Base-by-base conservation (phyloP, 2,329 filamentous ascomycete species). In the Neopestalotiopsis rosae region DNA sequence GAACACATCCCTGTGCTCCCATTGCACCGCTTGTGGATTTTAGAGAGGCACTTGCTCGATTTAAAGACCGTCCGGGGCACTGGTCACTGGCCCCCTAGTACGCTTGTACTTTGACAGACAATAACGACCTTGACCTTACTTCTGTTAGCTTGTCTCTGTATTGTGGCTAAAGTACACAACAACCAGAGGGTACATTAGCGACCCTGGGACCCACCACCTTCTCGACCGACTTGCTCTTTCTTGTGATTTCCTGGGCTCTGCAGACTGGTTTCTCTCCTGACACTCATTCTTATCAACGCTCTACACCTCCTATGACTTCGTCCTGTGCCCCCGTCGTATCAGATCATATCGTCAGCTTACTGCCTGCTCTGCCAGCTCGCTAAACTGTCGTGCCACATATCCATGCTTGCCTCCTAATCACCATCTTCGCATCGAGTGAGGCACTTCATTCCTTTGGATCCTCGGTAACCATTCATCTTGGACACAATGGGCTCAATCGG, bases 401-500 rank as follows among this genome's bases (percentile, higher is more conserved):
- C 57, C 24, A 59, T 34, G 57, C 20, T 30, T 28, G 24, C 57
- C 24, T 14, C 5, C 57, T 59, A 12, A 59, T 59, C 57, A 14
- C 57, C 10, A 14, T 24, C 10, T 32, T 4, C 9, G 13, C 57
- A 24, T 13, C 57, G 14, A 30, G 17, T 30, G 57, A 30, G 13
- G 12, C 12, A 17, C n/a, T 28, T 3, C 3, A 9, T 57, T 30
- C 17, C 42, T 38, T 66, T 59, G 49, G 13, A 38, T 3, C 34
- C 10, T 38, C 10, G 10, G 34, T 4, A 28, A 38, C 34, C 34
- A 38, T 38, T 10, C 34, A 38, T 38, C 28, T 58, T 2, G 9
- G 14, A 61, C 14, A 73, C 70, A 56, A 83, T 82, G 81, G 78
- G 79, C 67, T 81, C 81, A 49, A 61, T 68, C 61, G 69, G 70